A percentile compares a stretch with the other conserved stretches of the same genome.
phyloP scores from a whole-genome alignment of 345 rosid species.

The Acer saccharum region DNA sequence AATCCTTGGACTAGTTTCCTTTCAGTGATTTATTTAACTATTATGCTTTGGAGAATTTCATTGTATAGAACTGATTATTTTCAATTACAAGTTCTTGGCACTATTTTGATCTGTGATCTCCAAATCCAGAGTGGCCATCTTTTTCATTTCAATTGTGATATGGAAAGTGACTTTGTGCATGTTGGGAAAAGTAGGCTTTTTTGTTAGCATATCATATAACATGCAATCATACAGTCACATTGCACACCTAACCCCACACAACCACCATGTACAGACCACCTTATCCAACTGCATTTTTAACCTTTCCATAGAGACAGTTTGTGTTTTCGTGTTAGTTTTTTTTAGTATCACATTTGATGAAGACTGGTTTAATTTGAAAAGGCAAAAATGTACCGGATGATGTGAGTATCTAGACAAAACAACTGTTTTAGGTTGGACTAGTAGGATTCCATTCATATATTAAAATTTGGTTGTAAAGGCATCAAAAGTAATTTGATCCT shows the following conservation, averaged over 20 bases:
- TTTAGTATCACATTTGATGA: not conserved
- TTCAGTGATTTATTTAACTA: not conserved
- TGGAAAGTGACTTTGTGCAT: slow-evolving; percentile 12
- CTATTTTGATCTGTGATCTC: not conserved
- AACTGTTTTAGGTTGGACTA: not conserved
- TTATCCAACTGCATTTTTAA: not conserved
- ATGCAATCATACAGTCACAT: slow-evolving; percentile 18
- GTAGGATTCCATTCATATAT: not conserved
- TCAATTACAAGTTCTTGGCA: not conserved
- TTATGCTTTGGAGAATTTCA: not conserved
- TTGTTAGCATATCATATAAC: slow-evolving; percentile 5
- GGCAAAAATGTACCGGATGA: not conserved
- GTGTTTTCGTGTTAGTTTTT: not conserved
- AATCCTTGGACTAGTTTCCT: not conserved
- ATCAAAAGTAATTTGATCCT: not conserved
- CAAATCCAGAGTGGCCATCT: slow-evolving; percentile 8
- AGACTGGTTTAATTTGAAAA: not conserved
- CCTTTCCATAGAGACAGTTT: not conserved
- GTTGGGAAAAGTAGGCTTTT: slow-evolving; percentile 8
- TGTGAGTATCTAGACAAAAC: not conserved
- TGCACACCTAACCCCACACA: slow-evolving; percentile 9
- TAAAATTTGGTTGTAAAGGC: not conserved
- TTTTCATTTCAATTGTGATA: slow-evolving; percentile 8
- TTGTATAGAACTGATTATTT: not conserved
- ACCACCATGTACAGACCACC: slow-evolving; percentile 5